Evolutionary conservation across 306 rosid species (phyloP).

Genomic region (Potentilla sterilis): DNA sequence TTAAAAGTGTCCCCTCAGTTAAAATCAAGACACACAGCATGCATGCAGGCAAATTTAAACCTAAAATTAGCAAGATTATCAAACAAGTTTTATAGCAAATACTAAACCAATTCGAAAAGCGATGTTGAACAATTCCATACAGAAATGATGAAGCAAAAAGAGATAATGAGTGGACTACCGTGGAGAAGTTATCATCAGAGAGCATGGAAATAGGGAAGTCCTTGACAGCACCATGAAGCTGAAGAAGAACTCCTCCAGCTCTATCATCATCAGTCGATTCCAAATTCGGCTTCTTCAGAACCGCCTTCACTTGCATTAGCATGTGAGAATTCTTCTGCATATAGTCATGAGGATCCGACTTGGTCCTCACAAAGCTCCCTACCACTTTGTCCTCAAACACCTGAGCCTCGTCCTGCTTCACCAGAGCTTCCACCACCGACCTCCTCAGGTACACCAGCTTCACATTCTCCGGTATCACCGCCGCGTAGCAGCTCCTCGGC

Average conservation of each 20-base stretch:
- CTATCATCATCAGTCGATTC: constrained; percentile 22
- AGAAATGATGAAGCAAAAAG: neutral
- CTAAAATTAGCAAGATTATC: neutral
- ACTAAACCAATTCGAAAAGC: neutral
- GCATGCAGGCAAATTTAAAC: neutral
- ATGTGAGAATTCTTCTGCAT: constrained; percentile 74
- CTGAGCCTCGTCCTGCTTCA: constrained; percentile 37
- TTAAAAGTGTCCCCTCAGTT: neutral
- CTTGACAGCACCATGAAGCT: constrained; percentile 55
- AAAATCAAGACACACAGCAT: neutral
- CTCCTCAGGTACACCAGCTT: constrained; percentile 65
- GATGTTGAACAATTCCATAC: neutral
- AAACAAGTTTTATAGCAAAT: neutral
- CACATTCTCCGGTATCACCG: constrained; percentile 56
- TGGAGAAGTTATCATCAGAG: constrained; percentile 73
- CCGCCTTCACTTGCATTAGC: constrained; percentile 71
- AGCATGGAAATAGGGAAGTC: constrained; percentile 55
- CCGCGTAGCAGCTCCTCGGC: constrained; percentile 65
- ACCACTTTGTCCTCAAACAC: constrained; percentile 59
- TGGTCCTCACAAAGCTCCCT: constrained; percentile 76
- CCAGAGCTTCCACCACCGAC: constrained; percentile 58
- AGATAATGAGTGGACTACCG: constrained; percentile 25
- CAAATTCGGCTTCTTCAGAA: constrained; percentile 35
- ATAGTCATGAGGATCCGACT: constrained; percentile 72
- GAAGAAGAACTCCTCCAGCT: constrained; percentile 39